Percentiles rank a stretch among this genome's conserved stretches.
Conservation (phyloP, 129 eudicot genomes). For the Chrysanthemum makinoi region DNA sequence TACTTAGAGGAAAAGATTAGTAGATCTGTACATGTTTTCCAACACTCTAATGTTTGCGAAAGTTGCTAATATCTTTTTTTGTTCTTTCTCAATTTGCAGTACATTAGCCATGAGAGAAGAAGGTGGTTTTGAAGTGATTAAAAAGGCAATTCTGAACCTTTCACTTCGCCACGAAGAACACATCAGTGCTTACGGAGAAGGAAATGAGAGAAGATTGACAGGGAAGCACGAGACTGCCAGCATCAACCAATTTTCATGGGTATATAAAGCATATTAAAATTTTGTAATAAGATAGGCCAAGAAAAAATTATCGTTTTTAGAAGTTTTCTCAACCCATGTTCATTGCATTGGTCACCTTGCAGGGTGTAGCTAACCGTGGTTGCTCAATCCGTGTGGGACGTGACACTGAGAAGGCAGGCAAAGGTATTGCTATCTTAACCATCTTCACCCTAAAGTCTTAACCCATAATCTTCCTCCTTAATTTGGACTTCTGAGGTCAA, state of each 20-base stretch:
- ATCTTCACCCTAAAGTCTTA: neutral
- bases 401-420: conserved; percentile 92
- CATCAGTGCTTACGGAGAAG: conserved; percentile 96
- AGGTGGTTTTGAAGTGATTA: conserved; percentile 86
- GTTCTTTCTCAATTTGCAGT: conserved; percentile 40
- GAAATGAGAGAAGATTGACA: conserved; percentile 91
- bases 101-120: conserved; percentile 92
- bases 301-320: neutral
- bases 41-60: neutral
- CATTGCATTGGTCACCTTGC: conserved; percentile 23
- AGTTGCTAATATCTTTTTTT: neutral
- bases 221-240: conserved; percentile 99
- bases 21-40: conserved; percentile 2
- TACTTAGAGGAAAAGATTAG: conserved; percentile 18
- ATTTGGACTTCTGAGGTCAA: neutral
- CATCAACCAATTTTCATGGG: conserved; percentile 88
- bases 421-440: conserved; percentile 49
- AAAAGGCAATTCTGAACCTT: conserved; percentile 88
- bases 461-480: neutral
- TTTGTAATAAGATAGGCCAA: neutral
- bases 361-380: conserved; percentile 99
- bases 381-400: conserved; percentile 99
- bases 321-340: neutral
- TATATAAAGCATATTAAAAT: conserved; percentile 23
- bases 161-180: conserved; percentile 91